Percentiles rank a stretch among this genome's conserved stretches.
Conservation (phyloP, 805 yeast species). For the Cyberlindnera nakhonratchasimensis region DNA sequence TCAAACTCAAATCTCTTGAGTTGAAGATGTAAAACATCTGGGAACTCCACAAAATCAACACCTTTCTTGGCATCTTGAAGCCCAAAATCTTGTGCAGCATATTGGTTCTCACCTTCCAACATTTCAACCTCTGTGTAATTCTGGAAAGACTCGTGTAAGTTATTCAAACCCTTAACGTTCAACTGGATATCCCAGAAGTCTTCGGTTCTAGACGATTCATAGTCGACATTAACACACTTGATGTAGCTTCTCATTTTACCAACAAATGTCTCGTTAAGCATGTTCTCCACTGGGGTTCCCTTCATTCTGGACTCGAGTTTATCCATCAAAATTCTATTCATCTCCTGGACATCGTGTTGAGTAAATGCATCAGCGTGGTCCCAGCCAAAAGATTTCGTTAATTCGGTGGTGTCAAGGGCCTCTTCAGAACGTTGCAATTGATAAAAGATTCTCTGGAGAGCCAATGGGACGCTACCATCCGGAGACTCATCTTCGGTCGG, state of each 20-base stretch:
- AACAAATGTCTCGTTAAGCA: slow-evolving; percentile 78
- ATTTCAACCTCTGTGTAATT: slow-evolving; percentile 87
- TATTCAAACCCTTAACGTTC: slow-evolving; percentile 79
- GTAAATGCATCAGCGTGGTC: slow-evolving; percentile 92
- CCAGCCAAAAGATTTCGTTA: slow-evolving; percentile 96
- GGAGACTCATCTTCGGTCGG: slow-evolving; percentile 66
- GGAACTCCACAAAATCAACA: slow-evolving; percentile 85
- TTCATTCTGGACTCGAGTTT: slow-evolving; percentile 87
- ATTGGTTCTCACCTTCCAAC: slow-evolving; percentile 92
- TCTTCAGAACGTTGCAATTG: slow-evolving; percentile 66
- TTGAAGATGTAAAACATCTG: slow-evolving; percentile 90
- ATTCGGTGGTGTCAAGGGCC: slow-evolving; percentile 80
- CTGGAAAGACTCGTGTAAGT: slow-evolving; percentile 70
- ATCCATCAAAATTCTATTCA: slow-evolving; percentile 94
- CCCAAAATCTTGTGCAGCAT: slow-evolving; percentile 86
- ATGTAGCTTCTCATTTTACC: slow-evolving; percentile 96
- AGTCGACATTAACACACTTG: slow-evolving; percentile 88
- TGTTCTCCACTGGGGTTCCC: slow-evolving; percentile 74
- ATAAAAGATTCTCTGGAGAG: slow-evolving; percentile 86
- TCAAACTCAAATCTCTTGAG: slow-evolving; percentile 93
- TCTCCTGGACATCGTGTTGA: slow-evolving; percentile 97
- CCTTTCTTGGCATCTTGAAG: slow-evolving; percentile 96
- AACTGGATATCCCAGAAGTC: slow-evolving; percentile 98
- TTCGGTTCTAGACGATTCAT: slow-evolving; percentile 86
- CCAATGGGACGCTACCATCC: slow-evolving; percentile 64